These are phyloP conservation scores for Hypomontagnella monticulosa DNA, from an alignment of 495 filamentous ascomycete species.

Conservation along the genomic window DNA sequence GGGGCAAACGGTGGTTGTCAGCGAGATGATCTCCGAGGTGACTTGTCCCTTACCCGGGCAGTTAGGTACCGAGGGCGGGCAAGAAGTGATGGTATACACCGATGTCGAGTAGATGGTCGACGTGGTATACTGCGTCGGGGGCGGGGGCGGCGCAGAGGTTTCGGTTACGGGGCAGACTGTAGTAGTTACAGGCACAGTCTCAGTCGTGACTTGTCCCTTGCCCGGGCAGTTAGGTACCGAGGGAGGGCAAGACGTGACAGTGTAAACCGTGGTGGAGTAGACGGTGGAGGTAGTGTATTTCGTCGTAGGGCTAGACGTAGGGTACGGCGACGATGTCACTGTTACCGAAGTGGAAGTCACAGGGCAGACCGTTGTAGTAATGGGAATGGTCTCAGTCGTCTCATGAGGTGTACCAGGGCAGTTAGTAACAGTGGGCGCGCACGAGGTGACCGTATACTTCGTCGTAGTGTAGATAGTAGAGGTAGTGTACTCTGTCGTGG, in stretches of 20 bases:
- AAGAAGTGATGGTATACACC: slow-evolving; percentile 7
- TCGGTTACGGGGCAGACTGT: slow-evolving; percentile 31
- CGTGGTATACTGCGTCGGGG: slow-evolving; percentile 2
- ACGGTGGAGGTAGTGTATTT: slow-evolving; percentile 50
- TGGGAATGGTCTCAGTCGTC: slow-evolving; percentile 37
- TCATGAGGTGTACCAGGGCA: slow-evolving; percentile 55
- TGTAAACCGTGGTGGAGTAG: slow-evolving; percentile 47
- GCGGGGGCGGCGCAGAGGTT: neutral
- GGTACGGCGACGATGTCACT: slow-evolving; percentile 2
- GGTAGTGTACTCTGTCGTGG: slow-evolving; percentile 25
- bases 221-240: slow-evolving; percentile 38
- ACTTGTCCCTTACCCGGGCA: slow-evolving; percentile 48
- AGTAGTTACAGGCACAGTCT: slow-evolving; percentile 20
- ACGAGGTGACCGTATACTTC: slow-evolving; percentile 33
- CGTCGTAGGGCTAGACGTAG: slow-evolving; percentile 19
- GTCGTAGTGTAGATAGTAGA: slow-evolving; percentile 41
- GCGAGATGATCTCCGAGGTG: too few species aligned
- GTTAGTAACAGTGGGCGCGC: slow-evolving; percentile 38
- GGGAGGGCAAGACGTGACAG: slow-evolving; percentile 49
- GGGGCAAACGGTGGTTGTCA: slow-evolving; percentile 29
- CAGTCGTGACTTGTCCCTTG: slow-evolving; percentile 18
- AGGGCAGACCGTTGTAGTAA: slow-evolving; percentile 49
- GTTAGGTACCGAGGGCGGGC: slow-evolving; percentile 36
- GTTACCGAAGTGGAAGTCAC: slow-evolving; percentile 35
- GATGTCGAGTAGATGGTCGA: slow-evolving; percentile 9